Conservation (phyloP, 176 grass and related monocot genomes). For the Eremochloa ophiuroides region DNA sequence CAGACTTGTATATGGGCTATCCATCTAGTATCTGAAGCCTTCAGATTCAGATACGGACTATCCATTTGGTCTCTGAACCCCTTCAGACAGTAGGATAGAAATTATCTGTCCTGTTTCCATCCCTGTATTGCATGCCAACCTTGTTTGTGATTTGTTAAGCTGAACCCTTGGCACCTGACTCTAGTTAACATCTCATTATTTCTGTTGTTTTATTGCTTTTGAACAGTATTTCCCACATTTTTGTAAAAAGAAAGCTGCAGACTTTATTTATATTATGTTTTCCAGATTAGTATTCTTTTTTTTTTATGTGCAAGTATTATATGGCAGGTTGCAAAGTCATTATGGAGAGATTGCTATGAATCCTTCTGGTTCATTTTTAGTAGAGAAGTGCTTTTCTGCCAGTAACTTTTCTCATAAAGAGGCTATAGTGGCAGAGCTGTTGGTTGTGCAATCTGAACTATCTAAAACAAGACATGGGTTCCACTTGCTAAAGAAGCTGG, state of each 20-base stretch:
- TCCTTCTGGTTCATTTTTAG: slow-evolving; percentile 76
- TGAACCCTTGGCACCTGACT: slow-evolving; percentile 4
- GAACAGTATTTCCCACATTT: neutral
- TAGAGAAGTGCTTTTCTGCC: slow-evolving; percentile 87
- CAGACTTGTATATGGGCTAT: neutral
- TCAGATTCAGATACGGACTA: neutral
- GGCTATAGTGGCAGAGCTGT: slow-evolving; percentile 61
- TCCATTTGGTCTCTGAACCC: neutral
- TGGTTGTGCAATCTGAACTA: slow-evolving; percentile 57
- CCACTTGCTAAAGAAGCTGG: slow-evolving; percentile 89
- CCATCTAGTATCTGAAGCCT: neutral
- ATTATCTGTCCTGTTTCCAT: neutral
- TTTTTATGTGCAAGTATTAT: neutral
- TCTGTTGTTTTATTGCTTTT: neutral
- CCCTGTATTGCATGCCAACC: neutral
- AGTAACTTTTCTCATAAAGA: slow-evolving; percentile 87
- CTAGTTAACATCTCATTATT: neutral
- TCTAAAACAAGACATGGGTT: slow-evolving; percentile 74
- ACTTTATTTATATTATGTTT: neutral
- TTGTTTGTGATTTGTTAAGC: neutral
- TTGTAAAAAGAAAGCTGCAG: neutral
- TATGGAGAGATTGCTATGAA: slow-evolving; percentile 78
- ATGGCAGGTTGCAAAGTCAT: slow-evolving; percentile 64
- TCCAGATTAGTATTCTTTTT: neutral
- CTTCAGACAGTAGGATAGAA: neutral